These are phyloP conservation scores for Parietichytrium sp. DNA, from an alignment of 108 stramenopile genomes.

Conservation along the genomic window DNA sequence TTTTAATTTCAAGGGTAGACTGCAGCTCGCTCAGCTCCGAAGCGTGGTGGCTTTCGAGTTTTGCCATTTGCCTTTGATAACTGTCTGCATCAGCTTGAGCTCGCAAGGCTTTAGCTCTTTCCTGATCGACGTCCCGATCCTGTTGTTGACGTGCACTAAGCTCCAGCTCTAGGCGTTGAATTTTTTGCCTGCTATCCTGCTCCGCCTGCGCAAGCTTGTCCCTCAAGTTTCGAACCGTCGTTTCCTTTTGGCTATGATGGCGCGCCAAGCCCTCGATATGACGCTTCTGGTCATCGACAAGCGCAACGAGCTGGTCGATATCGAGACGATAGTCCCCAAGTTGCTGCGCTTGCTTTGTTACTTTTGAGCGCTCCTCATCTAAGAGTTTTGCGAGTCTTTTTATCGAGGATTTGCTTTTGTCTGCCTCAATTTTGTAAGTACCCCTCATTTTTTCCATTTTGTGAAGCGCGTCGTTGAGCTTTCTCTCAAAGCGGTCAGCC, in stretches of 20 bases:
- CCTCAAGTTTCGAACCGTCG: background rate
- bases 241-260: background rate
- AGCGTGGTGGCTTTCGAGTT: background rate
- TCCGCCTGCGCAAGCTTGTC: background rate
- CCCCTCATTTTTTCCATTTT: no score
- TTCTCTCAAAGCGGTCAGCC: no score
- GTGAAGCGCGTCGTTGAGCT: background rate
- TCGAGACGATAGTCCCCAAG: background rate
- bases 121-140: background rate
- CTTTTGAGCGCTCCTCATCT: background rate
- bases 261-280: background rate
- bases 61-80: no score
- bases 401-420: no score
- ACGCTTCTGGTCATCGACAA: background rate
- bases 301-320: background rate
- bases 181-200: background rate
- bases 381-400: background rate
- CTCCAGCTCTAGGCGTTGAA: background rate
- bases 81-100: constrained; percentile 17
- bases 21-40: background rate
- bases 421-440: no score
- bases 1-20: background rate
- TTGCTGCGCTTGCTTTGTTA: background rate
- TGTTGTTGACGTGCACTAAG: background rate
- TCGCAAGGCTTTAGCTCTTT: background rate